phyloP scores from a whole-genome alignment of 306 rosid species.

The Lathyrus oleraceus region DNA sequence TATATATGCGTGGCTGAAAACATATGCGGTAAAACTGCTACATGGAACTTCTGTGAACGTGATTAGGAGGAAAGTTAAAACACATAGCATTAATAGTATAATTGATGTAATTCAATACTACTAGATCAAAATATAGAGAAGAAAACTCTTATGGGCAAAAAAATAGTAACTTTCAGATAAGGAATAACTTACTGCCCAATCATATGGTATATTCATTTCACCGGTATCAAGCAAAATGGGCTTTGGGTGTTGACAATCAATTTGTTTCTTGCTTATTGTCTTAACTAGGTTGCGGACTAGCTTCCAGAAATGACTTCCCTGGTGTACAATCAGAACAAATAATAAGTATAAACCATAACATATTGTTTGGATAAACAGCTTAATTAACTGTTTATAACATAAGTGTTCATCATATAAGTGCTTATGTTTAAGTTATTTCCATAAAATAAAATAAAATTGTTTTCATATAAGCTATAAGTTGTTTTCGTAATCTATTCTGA shows the following conservation, averaged over 20 bases:
- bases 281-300: conserved; percentile 68
- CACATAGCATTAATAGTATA: background rate
- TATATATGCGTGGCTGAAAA: conserved; percentile 11
- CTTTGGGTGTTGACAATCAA: conserved; percentile 79
- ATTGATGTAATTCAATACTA: conserved; percentile 3
- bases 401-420: background rate
- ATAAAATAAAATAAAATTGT: background rate
- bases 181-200: conserved; percentile 86
- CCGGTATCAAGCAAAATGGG: conserved; percentile 95
- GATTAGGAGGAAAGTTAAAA: conserved; percentile 14
- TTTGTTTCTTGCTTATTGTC: conserved; percentile 68
- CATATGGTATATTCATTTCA: conserved; percentile 86
- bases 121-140: conserved; percentile 2
- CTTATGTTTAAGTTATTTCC: background rate
- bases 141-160: conserved; percentile 14
- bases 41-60: conserved; percentile 6
- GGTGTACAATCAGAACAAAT: conserved; percentile 34
- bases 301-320: conserved; percentile 93
- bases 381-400: background rate
- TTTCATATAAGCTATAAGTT: background rate
- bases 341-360: conserved; percentile 31
- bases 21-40: conserved; percentile 18
- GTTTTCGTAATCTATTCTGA: background rate
- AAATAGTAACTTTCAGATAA: conserved; percentile 12
- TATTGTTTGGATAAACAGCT: background rate